Evolutionary conservation across 2,329 filamentous ascomycete species (phyloP), one percentile per base, ranked within the genome.

Genomic region (Lojkania enalia): DNA sequence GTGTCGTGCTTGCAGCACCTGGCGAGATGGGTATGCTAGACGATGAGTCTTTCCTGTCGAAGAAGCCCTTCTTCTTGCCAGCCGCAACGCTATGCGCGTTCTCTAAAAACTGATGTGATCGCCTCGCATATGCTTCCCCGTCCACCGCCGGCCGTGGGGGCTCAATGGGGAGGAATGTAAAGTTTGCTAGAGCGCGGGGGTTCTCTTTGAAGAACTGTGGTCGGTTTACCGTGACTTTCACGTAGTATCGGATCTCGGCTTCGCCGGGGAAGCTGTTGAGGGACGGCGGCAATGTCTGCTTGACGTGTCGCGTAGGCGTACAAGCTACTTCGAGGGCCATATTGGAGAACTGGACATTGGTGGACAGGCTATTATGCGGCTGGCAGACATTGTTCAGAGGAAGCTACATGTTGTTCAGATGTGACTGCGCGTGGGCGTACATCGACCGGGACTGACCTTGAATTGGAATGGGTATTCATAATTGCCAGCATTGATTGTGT

Each of bases 141-240:
- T 82, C 81, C 1, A 83, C 79, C 35, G 77, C 74, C 3, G 80
- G 74, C 31, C 91, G 79, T 0, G 92, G 91, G 4, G 90, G 88
- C 68, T 99, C 94, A 55, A 97, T 92, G 3, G 94, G 94, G 27
- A 96, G 78, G 66, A 99, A 94, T 46, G 88, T 92, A 72, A 96
- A 86, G 51, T 66, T 64, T 20, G 61, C 60, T 5, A 36, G 15
- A 12, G 72, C 68, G 42, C 91, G 79, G 69, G 90, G 87, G 61
- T 96, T 96, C 71, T 96, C 90, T 64, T 92, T 92, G 71, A 95
- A 89, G 47, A 96, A 79, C 12, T 87, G 85, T 0, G 90, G 90
- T n/a, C 90, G 79, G 61, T 90, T 88, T 4, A 97, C 84, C 0
- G 94, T 97, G n/a, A 87, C 90, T 69, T 99, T 99, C 64, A 97